Base-by-base conservation (phyloP, 2,329 filamentous ascomycete genomes). In the Neophaeococcomyces mojaviensis region DNA sequence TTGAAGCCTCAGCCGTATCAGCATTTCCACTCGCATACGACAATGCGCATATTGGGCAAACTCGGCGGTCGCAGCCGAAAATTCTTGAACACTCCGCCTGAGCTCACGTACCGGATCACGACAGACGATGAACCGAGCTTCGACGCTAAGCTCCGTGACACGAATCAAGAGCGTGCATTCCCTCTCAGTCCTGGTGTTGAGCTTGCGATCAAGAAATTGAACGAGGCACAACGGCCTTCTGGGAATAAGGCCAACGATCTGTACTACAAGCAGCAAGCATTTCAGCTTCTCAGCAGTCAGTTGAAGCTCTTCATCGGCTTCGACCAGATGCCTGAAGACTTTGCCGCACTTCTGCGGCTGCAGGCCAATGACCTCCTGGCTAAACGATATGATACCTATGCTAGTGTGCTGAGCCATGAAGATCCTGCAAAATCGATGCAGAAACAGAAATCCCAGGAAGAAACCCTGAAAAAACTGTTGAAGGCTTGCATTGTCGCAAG, bases 11-110 rank as follows among this genome's bases (percentile, higher is more conserved):
- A 89, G 52, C 92, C 92, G 0, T 95, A 98, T 64, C 95, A 86
- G 58, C 94, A 98, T 64, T 95, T 96, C 65, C 90, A 97, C 61
- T 87, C 94, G 0, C 92, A 99, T 62, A 97, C 92, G 0, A 97
- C 92, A 0, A 94, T 98, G 82, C 77, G 92, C 37, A 98, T 99
- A 47, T 75, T 99, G 2, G 92, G 92, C 12, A 98, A 99, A 65
- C 77, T 99, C 10, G 92, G 94, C 37, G 92, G 92, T 6, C 81
- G 92, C 20, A 99, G 98, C 59, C 76, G 94, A 30, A 96, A 94
- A 61, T 98, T 95, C 64, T 83, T 97, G 70, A 95, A 86, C 4
- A 86, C 88, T 39, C 86, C 90, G 2, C 82, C 90, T 4, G 80
- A 83, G n/a, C 77, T 98, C 10, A 76, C 80, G 1, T 97, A 86